Evolutionary conservation across 768 basidiomycete genomes (phyloP), one percentile per base, ranked within the genome.

Genomic region (Tubosaeta brunneosetosa): DNA sequence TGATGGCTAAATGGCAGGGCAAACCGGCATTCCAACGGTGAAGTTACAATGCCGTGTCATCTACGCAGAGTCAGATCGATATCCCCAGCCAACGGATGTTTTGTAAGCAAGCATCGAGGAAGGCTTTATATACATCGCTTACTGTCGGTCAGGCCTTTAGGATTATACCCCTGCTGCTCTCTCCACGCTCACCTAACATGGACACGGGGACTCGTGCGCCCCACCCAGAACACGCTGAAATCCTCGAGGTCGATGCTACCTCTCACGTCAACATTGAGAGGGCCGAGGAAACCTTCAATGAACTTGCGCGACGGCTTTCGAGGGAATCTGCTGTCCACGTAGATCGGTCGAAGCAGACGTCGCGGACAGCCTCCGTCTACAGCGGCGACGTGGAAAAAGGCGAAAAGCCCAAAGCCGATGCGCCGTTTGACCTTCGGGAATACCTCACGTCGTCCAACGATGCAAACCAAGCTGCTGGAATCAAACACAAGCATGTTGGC

Each of bases 401-500:
- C 29, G 66, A 66, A 4, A 66, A 70, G 7, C 57, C 61, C 6
- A 57, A 63, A 11, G 26, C 11, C 6, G 53, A 64, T 65, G 73
- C 12, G 27, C 64, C 63, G 0, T 88, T 87, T 57, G 80, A 87
- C 64, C 79, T 89, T 17, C 78, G 77, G 14, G 85, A 86, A 53
- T 88, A 86, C 58, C 74, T 89, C 29, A 71, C 80, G 3, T 80
- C 80, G 8, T 83, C 80, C 13, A 86, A 85, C 61, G 84, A 86
- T 58, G 81, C 82, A 1, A 76, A 81, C 47, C 78, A 86, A 50
- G 63, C 68, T 17, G 84, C 84, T 2, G 86, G 86, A 14, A 83
- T 88, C 44, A 79, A 78, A 53, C 82, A 84, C 60, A 89, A 89
- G 62, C 83, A 85, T 53, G 85, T 89, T 8, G 86, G 86, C 31